Conservation (phyloP, 306 rosid genomes). For the Lathyrus tuberosus region DNA sequence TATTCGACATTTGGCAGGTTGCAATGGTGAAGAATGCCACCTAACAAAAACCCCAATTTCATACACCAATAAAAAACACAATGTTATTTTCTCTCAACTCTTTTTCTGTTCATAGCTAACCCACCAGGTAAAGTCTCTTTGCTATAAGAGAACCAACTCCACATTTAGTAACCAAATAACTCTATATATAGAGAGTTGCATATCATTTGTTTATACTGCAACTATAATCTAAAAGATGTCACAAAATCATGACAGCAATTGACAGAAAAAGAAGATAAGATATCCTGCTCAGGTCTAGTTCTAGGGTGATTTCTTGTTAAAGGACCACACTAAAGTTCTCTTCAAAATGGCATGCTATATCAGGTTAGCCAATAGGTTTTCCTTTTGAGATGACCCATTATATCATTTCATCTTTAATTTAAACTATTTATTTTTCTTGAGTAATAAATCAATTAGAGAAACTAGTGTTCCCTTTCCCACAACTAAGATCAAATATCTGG, state of each 20-base stretch:
- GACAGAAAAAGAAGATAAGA: background rate
- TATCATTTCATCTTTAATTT: background rate
- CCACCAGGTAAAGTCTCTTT: constrained; percentile 96
- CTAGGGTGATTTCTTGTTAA: background rate
- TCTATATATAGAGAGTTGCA: background rate
- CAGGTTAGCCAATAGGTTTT: background rate
- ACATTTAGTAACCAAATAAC: constrained; percentile 38
- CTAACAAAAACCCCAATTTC: too few species aligned
- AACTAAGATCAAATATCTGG: background rate
- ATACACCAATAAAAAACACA: too few species aligned
- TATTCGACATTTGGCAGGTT: too few species aligned
- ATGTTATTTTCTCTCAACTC: constrained; percentile 75
- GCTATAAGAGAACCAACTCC: constrained; percentile 53
- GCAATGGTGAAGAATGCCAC: too few species aligned
- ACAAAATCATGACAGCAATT: constrained; percentile 26
- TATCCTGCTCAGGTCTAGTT: constrained; percentile 6
- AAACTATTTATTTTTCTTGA: background rate
- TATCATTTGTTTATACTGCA: constrained; percentile 18
- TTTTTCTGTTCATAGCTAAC: constrained; percentile 79
- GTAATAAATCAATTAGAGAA: background rate
- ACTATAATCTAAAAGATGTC: background rate
- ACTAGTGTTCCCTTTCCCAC: background rate
- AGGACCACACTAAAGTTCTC: background rate
- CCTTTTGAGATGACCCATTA: background rate
- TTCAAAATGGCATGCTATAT: background rate